Conservation (phyloP, 305 asterid species). For the Caryopteris hybrid region DNA sequence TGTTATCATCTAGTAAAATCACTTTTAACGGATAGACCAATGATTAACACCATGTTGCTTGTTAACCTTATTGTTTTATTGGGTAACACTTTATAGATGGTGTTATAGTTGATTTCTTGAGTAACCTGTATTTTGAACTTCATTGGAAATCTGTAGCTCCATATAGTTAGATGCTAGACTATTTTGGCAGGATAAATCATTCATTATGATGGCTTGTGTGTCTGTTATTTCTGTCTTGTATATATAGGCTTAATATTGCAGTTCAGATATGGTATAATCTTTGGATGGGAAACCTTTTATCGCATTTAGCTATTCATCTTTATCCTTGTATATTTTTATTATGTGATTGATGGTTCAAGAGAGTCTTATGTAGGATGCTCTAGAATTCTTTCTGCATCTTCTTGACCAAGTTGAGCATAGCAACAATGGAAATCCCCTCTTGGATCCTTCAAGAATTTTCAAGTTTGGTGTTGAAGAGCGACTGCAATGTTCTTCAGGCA, state of each 20-base stretch:
- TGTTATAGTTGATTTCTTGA: neutral
- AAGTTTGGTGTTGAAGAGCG: slow-evolving; percentile 97
- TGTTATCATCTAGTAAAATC: slow-evolving; percentile 5
- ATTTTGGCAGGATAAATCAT: neutral
- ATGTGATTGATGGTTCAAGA: slow-evolving; percentile 21
- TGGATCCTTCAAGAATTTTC: slow-evolving; percentile 90
- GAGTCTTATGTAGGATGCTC: slow-evolving; percentile 64
- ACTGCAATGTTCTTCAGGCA: slow-evolving; percentile 81
- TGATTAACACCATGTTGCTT: neutral
- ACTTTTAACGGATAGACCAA: neutral
- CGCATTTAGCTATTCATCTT: neutral
- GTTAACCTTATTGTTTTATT: neutral
- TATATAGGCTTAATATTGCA: neutral
- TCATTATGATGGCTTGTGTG: neutral
- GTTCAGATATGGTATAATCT: slow-evolving; percentile 5
- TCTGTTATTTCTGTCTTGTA: slow-evolving; percentile 1
- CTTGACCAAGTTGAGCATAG: slow-evolving; percentile 85
- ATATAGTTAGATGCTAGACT: neutral
- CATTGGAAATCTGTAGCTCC: slow-evolving; percentile 5
- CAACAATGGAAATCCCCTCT: slow-evolving; percentile 52
- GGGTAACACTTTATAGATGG: neutral
- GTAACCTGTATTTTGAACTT: neutral
- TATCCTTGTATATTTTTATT: neutral
- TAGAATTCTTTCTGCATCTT: slow-evolving; percentile 94
- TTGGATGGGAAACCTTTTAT: neutral